Evolutionary conservation across 73 alveolate genomes (phyloP), one percentile per base, ranked within the genome.

Genomic region (Paramecium biaurelia): DNA sequence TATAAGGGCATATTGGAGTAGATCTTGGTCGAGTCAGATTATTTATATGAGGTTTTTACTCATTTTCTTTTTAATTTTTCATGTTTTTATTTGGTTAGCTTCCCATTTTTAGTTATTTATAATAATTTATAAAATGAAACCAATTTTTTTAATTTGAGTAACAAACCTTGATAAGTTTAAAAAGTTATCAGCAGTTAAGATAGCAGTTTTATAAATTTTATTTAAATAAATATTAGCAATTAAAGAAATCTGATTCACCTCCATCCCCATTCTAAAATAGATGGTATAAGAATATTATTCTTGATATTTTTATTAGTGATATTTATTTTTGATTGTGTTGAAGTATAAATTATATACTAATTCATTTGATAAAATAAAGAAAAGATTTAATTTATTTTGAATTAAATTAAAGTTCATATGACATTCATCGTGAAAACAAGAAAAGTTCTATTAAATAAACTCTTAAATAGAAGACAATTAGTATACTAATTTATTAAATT

Each of bases 391-490:
- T 72, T 72, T 63, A 72, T 72, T 72, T 72, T 72, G 86, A 72
- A 72, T 35, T 72, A 63, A 63, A 63, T 26, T 32, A 63, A 63
- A 63, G 84, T 53, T 53, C 68, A 32, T 42, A 72, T 86, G 93
- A 86, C 93, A 56, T 35, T 86, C 93, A 76, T 86, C 42, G 85
- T 92, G 45, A 76, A 74, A 53, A 92, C 96, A 92, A 94, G 97
- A 74, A 96, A 96, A 86, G 85, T 95, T 93, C 35, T 95, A 94
- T 85, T 86, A 57, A 96, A 96, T 94, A 93, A 92, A 37, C 93
- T 96, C 76, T 93, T 96, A 70, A 70, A 89, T 57, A 96, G 98
- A 96, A 93, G 92, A 92, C 92, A 96, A 86, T 79, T 94, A 76
- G 86, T 72, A 72, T 32, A 67, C 45, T 30, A 23, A 53, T 53